Conservation (phyloP, 768 basidiomycete species). For the Boletus rex-veris region DNA sequence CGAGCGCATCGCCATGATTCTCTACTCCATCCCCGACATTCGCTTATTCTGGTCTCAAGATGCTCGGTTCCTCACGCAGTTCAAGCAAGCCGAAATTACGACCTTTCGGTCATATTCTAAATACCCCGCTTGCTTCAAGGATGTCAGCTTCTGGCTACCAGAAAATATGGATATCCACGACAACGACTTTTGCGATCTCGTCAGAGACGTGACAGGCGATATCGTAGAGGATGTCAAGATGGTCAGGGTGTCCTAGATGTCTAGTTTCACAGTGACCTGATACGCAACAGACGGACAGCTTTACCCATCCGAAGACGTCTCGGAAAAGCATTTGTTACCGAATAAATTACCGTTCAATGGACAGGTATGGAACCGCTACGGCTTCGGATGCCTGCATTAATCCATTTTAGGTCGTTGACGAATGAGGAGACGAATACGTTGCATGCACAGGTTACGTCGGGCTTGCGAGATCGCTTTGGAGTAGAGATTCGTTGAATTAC, state of each 20-base stretch:
- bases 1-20: slow-evolving; percentile 96
- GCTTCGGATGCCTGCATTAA: slow-evolving; percentile 3
- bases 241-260: slow-evolving; percentile 40
- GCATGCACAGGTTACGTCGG: slow-evolving; percentile 58
- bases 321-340: slow-evolving; percentile 82
- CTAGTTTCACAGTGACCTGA: slow-evolving; percentile 1
- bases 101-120: slow-evolving; percentile 90
- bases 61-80: slow-evolving; percentile 83
- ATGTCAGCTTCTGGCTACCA: slow-evolving; percentile 91
- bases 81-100: slow-evolving; percentile 68
- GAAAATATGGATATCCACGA: slow-evolving; percentile 65
- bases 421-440: slow-evolving; percentile 88
- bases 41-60: slow-evolving; percentile 96
- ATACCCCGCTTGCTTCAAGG: slow-evolving; percentile 91
- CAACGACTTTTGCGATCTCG: slow-evolving; percentile 95
- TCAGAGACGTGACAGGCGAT: slow-evolving; percentile 90
- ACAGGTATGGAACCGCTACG: slow-evolving; percentile 51
- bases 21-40: slow-evolving; percentile 96
- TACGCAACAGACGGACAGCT: slow-evolving; percentile 74
- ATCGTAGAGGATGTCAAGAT: slow-evolving; percentile 85
- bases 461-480: slow-evolving; percentile 59
- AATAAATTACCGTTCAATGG: slow-evolving; percentile 95
- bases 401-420: slow-evolving; percentile 62
- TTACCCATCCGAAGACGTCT: slow-evolving; percentile 83
- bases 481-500: slow-evolving; percentile 83